Evolutionary conservation across 2,329 filamentous ascomycete species (phyloP).

Genomic region (Colletotrichum horii): DNA sequence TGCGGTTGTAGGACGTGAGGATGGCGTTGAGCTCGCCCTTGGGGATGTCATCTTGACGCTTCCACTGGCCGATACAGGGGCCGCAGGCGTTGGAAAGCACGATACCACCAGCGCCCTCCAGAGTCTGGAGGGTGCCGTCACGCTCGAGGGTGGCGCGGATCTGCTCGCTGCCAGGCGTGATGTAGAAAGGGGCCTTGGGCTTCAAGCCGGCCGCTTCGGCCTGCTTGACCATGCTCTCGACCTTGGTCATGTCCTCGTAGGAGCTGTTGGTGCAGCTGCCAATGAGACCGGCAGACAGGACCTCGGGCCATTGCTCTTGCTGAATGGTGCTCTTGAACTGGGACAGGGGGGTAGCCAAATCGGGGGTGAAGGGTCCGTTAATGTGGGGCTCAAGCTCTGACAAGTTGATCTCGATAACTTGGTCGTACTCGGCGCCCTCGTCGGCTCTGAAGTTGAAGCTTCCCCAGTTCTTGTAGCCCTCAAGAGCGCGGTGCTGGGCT

Average conservation of each 20-base stretch:
- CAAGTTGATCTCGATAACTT: slow-evolving; percentile 89
- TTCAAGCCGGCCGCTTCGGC: slow-evolving; percentile 87
- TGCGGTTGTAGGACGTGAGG: slow-evolving; percentile 96
- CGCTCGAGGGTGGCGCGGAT: slow-evolving; percentile 93
- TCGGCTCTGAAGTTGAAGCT: slow-evolving; percentile 70
- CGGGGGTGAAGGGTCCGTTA: slow-evolving; percentile 96
- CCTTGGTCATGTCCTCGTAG: slow-evolving; percentile 97
- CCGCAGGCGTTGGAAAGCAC: slow-evolving; percentile 95
- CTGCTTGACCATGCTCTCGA: slow-evolving; percentile 91
- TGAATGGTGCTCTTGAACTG: slow-evolving; percentile 85
- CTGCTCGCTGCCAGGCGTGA: slow-evolving; percentile 95
- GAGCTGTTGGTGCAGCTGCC: slow-evolving; percentile 99
- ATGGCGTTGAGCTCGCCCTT: slow-evolving; percentile 95
- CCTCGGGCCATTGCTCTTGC: slow-evolving; percentile 87
- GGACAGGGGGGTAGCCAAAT: slow-evolving; percentile 90
- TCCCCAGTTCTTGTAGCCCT: slow-evolving; percentile 20
- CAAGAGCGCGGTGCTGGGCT: slow-evolving; percentile 26
- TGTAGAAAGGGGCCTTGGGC: slow-evolving; percentile 90
- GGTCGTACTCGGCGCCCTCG: slow-evolving; percentile 83
- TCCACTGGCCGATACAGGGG: slow-evolving; percentile 95
- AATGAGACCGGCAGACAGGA: slow-evolving; percentile 90
- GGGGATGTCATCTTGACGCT: slow-evolving; percentile 80
- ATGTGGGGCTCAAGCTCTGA: slow-evolving; percentile 92
- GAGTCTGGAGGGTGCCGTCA: slow-evolving; percentile 85
- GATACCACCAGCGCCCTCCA: slow-evolving; percentile 84